A percentile compares a stretch with the other conserved stretches of the same genome.
Evolutionary conservation across 2,329 filamentous ascomycete species (phyloP).

Genomic region (Penicillium sp.): DNA sequence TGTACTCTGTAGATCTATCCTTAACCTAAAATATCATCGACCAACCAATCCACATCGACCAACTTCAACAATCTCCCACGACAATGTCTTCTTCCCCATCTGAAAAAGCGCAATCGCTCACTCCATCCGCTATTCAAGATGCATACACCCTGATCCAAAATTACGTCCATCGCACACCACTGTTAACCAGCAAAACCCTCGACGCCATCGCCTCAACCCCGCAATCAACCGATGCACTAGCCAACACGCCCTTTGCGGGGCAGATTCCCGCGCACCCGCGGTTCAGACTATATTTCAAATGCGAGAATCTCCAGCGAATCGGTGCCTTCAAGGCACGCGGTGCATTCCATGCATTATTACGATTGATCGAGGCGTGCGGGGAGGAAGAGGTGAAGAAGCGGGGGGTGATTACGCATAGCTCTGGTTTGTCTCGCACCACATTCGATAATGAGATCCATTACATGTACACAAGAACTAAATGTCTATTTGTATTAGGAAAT

Average conservation of each 20-base stretch:
- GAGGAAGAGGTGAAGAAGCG: conserved; percentile 56
- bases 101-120: conserved; percentile 48
- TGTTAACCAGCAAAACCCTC: conserved; percentile 72
- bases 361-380: conserved; percentile 58
- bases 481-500: too few relatives aligned
- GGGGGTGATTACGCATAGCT: conserved; percentile 86
- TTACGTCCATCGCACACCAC: conserved; percentile 76
- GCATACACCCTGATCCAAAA: conserved; percentile 68
- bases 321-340: conserved; percentile 91
- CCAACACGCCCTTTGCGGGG: conserved; percentile 54
- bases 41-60: not conserved
- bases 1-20: too few relatives aligned
- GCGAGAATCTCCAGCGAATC: conserved; percentile 84
- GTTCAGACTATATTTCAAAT: conserved; percentile 84
- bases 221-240: conserved; percentile 50
- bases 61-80: conserved; percentile 36
- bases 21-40: too few relatives aligned
- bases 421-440: conserved; percentile 56
- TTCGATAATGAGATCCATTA: too few relatives aligned
- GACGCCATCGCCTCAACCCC: conserved; percentile 67
- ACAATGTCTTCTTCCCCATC: conserved; percentile 41
- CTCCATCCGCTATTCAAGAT: conserved; percentile 61
- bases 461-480: too few relatives aligned
- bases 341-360: conserved; percentile 76
- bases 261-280: conserved; percentile 56